These are phyloP conservation scores for Magnolia sinica DNA, from an alignment of 164 flowering plant species.

Conservation along the genomic window DNA sequence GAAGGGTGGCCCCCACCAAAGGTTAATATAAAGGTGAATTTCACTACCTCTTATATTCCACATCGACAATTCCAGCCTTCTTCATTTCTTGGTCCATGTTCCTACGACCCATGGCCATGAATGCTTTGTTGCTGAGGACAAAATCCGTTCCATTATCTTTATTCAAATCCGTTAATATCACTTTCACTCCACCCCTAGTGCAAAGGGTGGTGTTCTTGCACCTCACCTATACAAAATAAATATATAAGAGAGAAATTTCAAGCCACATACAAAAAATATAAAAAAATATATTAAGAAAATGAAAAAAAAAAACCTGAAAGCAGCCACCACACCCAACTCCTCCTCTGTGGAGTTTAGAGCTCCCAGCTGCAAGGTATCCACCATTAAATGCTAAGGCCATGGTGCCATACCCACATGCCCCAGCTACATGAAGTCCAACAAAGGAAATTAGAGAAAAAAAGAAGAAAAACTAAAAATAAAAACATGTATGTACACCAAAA, in stretches of 20 bases:
- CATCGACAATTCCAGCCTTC: slow-evolving; percentile 55
- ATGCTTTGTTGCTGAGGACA: slow-evolving; percentile 71
- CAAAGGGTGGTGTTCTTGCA: slow-evolving; percentile 67
- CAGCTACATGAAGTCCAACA: slow-evolving; percentile 44
- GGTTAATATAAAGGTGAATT: no score
- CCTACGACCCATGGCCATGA: slow-evolving; percentile 58
- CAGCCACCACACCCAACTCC: slow-evolving; percentile 96
- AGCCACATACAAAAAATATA: background rate
- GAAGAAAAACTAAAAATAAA: background rate
- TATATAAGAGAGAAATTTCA: background rate
- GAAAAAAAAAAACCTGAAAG: slow-evolving; percentile 47
- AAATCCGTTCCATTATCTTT: slow-evolving; percentile 53
- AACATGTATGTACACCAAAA: background rate
- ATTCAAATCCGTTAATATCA: slow-evolving; percentile 67
- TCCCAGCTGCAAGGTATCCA: slow-evolving; percentile 70
- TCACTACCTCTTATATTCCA: slow-evolving; percentile 76
- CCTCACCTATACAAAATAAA: slow-evolving; percentile 47
- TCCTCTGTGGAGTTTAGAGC: slow-evolving; percentile 53
- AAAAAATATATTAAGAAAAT: background rate
- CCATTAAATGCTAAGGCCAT: slow-evolving; percentile 52
- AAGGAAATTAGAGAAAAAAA: background rate
- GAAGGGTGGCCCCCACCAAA: no score
- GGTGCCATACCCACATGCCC: slow-evolving; percentile 89
- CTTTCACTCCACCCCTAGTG: slow-evolving; percentile 44
- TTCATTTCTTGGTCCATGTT: slow-evolving; percentile 44